Base-by-base conservation (phyloP, 495 filamentous ascomycete genomes). In the Niebla homalea region DNA sequence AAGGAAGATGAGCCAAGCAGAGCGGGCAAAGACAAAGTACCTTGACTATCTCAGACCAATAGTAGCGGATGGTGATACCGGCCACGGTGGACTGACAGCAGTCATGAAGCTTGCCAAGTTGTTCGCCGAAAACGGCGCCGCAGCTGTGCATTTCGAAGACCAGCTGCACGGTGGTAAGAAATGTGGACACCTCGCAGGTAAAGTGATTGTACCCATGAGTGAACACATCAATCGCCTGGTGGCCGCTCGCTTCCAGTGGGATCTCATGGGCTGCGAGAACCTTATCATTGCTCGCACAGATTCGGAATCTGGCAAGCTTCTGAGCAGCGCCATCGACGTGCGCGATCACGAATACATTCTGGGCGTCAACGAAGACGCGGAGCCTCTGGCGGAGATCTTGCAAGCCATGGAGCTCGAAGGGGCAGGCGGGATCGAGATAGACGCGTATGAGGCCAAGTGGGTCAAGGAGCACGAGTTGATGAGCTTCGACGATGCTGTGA, bases 81-180 rank as follows among this genome's bases (percentile, higher is more conserved):
- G 92, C 74, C 84, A 88, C 64, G 92, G 92, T 26, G 92, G 92
- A 11, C 67, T 97, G 37, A 87, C 86, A 5, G 84, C 92, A 3
- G 92, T 98, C 6, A 73, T 96, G 60, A 98, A 98, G 71, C 79
- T 98, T 18, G 89, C 92, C 22, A 98, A 97, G 68, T 78, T 98
- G 12, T 98, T 98, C 57, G 92, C 93, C n/a, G 92, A 98, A 67
- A 93, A 94, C 57, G 92, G 92, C 38, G 92, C 93, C 0, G 92
- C 92, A 2, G 92, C 84, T 8, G 93, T 98, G 2, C 92, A 98
- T 63, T 93, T 98, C 58, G 92, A 98, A 64, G 92, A 98, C 60
- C 93, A 98, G 61, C 73, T 96, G 46, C 92, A 98, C 62, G 92
- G 92, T 21, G 92, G 92, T 36, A 98, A 98, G 75, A 98, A 97